Evolutionary conservation across 257 asterid species (phyloP), one percentile per base, ranked within the genome.

Genomic region (Nicotiana benthamiana): DNA sequence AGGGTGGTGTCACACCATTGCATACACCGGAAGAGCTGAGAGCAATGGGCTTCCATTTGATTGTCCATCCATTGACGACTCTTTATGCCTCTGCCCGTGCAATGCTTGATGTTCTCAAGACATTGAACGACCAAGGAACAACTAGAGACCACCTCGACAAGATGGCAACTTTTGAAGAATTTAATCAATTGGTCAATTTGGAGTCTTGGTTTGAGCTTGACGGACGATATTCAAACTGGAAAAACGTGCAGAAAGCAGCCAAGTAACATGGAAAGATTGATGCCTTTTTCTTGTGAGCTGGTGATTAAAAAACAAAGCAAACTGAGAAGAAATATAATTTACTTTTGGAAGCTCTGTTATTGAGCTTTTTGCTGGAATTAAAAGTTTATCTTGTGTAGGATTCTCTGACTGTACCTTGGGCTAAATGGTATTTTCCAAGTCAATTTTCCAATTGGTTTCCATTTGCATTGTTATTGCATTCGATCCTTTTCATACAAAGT

Each of bases 11-110:
- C 17, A 82, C 82, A 16, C 82, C 85, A 1, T 18, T 82, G n/a
- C 85, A 76, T 43, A 82, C 84, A 36, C 85, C 85, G 5, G 85
- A 82, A 6, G 85, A 82, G 79, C 67, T 82, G 67, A 75, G 68
- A 77, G 81, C 82, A 4, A 76, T 76, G 59, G 80, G 85, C 32
- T 82, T 57, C 59, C 85, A 76, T 52, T 65, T 82, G 79, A 77
- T 52, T 11, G 48, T 82, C 32, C 84, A 82, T 76, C 82, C 84
- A 53, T 65, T 82, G 46, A 76, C 84, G 51, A 51, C 77, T 51
- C 81, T 82, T 7, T 82, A 76, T 36, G 79, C 82, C 9, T 82
- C 84, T 54, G 79, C 84, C 4, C 82, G 68, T 13, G 61, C 84
- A 52, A 75, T 76, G 84, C 61, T 82, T 64, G 84, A 75, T 76